phyloP scores from a whole-genome alignment of 257 asterid species.

The Solanum clarkiae region DNA sequence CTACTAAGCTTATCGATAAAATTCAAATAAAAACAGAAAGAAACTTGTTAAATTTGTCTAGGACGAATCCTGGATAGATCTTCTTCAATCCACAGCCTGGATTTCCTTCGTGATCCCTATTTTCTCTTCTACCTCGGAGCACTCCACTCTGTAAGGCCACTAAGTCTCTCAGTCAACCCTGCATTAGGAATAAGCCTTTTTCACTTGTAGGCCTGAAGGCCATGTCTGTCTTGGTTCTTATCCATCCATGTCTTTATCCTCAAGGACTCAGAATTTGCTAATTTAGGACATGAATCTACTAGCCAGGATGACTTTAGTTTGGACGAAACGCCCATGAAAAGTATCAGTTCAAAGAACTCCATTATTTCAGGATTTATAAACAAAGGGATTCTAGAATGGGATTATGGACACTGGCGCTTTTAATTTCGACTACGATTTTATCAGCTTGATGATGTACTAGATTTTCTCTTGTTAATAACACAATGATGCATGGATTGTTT shows the following conservation, averaged over 20 bases:
- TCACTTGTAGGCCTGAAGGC: conserved; percentile 35
- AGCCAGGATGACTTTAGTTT: conserved; percentile 8
- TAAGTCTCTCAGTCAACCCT: background rate
- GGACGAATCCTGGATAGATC: background rate
- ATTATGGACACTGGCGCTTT: conserved; percentile 9
- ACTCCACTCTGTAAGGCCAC: background rate
- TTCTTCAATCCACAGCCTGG: background rate
- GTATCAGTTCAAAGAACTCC: conserved; percentile 74
- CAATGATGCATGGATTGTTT: conserved; percentile 46
- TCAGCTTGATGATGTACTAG: conserved; percentile 40
- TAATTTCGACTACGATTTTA: conserved; percentile 35
- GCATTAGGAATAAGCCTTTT: conserved; percentile 24
- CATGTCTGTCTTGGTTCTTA: conserved; percentile 38
- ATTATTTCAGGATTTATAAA: conserved; percentile 60
- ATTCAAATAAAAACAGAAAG: no score
- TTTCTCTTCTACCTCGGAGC: background rate
- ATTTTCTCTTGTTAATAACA: conserved; percentile 15
- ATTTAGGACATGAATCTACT: background rate
- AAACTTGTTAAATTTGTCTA: background rate
- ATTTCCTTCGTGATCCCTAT: background rate
- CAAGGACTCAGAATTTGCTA: conserved; percentile 26
- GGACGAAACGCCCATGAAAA: conserved; percentile 55
- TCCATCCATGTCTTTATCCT: conserved; percentile 50
- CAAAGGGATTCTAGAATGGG: conserved; percentile 32
- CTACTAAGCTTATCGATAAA: no score